A percentile compares a stretch with the other conserved stretches of the same genome.
These are phyloP conservation scores for Sinapis alba DNA, from an alignment of 441 rosid species.

Conservation along the genomic window DNA sequence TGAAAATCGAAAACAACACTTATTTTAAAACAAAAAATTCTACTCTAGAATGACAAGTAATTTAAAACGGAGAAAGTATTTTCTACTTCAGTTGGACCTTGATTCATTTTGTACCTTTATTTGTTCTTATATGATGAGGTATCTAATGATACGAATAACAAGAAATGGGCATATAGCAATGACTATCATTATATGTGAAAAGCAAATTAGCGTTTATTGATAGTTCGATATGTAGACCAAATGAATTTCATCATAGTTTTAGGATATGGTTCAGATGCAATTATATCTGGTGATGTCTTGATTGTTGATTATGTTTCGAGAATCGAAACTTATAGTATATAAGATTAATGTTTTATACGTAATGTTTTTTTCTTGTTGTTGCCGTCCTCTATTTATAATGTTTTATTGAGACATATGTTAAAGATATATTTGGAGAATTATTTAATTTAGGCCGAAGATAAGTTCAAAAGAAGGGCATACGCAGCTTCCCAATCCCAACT, in stretches of 20 bases:
- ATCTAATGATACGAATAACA: background rate
- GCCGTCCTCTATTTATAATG: conserved; percentile 1
- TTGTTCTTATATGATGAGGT: background rate
- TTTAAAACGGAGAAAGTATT: too few species aligned
- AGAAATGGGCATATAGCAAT: background rate
- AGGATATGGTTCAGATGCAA: background rate
- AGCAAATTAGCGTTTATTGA: background rate
- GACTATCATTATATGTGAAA: background rate
- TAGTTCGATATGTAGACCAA: background rate
- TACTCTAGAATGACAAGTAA: too few species aligned
- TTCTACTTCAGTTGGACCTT: background rate
- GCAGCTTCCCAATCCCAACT: too few species aligned
- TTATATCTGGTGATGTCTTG: background rate
- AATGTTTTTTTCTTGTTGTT: background rate
- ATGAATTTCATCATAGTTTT: background rate
- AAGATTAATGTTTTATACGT: background rate
- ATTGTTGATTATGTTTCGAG: background rate
- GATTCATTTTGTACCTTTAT: background rate
- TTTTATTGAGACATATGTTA: too few species aligned
- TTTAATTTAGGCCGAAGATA: too few species aligned
- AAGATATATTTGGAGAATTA: too few species aligned
- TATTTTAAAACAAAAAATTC: too few species aligned
- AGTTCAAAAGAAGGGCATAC: too few species aligned
- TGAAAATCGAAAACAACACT: too few species aligned
- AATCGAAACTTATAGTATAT: background rate